Percentiles rank a stretch among this genome's conserved stretches.
phyloP scores from a whole-genome alignment of 164 flowering plant genomes.

The Hamamelis virginiana region DNA sequence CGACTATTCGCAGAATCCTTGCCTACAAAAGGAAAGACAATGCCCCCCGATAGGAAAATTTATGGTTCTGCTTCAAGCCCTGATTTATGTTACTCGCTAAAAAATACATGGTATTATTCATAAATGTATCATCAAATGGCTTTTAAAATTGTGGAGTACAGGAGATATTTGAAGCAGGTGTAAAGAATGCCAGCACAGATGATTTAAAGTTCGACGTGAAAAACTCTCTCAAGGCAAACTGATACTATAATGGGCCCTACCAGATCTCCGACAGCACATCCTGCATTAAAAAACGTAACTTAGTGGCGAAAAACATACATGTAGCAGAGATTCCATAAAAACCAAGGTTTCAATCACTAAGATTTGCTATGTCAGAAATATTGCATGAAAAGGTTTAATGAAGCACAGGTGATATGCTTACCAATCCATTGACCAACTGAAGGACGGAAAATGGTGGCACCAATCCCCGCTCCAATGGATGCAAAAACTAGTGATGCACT shows the following conservation, averaged over 20 bases:
- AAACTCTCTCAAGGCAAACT: constrained; percentile 32
- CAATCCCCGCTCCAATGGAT: constrained; percentile 84
- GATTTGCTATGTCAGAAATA: background rate
- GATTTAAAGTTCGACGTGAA: constrained; percentile 33
- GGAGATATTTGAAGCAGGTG: constrained; percentile 1
- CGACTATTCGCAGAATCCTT: no score
- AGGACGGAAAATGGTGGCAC: constrained; percentile 73
- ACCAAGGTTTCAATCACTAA: background rate
- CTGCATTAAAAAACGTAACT: constrained; percentile 33
- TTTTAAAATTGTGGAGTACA: no score
- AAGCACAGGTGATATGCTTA: constrained; percentile 33
- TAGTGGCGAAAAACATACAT: background rate
- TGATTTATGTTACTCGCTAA: no score
- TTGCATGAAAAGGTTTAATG: background rate
- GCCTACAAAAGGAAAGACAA: no score
- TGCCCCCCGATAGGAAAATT: no score
- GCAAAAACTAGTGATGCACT: constrained; percentile 78
- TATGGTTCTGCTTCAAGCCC: no score
- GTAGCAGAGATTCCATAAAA: background rate
- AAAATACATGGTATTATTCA: no score
- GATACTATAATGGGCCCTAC: constrained; percentile 59
- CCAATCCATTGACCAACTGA: constrained; percentile 93
- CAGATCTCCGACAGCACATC: constrained; percentile 73
- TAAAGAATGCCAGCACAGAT: constrained; percentile 3
- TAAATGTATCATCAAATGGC: no score